Base-by-base conservation (phyloP, 768 basidiomycete genomes). In the Ephemerocybe angulata region DNA sequence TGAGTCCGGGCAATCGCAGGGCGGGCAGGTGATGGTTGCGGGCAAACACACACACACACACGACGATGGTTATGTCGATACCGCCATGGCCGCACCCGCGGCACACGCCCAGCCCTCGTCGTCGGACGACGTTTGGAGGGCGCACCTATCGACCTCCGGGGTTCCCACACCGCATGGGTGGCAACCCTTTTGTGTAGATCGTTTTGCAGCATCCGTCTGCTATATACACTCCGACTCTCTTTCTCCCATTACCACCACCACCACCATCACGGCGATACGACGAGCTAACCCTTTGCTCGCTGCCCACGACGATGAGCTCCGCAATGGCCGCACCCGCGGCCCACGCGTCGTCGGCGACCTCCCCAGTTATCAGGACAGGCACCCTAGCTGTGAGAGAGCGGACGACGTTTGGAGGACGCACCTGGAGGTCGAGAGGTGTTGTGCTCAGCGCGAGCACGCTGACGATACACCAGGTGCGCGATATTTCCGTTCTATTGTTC, bases 111-210 rank as follows among this genome's bases (percentile, higher is more conserved):
- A n/a, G n/a, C n/a, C n/a, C n/a, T n/a, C n/a, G n/a, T n/a, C n/a
- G n/a, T n/a, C n/a, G n/a, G n/a, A n/a, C n/a, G n/a, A n/a, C n/a
- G n/a, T n/a, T n/a, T n/a, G n/a, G n/a, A n/a, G n/a, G n/a, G n/a
- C n/a, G n/a, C n/a, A n/a, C n/a, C n/a, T n/a, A n/a, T n/a, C n/a
- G n/a, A n/a, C n/a, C n/a, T 50, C 29, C 48, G 27, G 29, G 76
- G 85, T 60, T 62, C 88, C 88, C 88, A 89, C 17, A 87, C 71
- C 3, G 85, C 84, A 33, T 84, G 71, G 81, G 82, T 54, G 17
- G 33, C 15, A 67, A 71, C 48, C n/a, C 24, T 50, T 50, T 50
- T 50, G 48, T 50, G 30, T 19, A 50, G 29, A 58, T 52, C 54
- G 35, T 53, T 68, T 19, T 74, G 75, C 19, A n/a, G n/a, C n/a